Base-by-base conservation (phyloP, 192 early-diverging fungal genomes). In the Chytriomyces confervae region DNA sequence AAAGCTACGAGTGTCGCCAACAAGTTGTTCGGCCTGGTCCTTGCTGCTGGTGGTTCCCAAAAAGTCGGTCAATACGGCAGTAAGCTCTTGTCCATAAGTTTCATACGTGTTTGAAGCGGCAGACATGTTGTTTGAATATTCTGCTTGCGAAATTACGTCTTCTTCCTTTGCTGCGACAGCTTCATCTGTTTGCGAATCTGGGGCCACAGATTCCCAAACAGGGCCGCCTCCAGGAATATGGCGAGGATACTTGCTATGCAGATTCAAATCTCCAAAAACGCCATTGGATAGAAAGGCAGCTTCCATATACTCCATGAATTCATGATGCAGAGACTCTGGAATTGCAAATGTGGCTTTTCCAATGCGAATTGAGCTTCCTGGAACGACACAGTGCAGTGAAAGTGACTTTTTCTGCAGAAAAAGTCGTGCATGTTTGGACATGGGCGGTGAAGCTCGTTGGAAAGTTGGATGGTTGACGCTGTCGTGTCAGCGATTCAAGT, bases 371-470 rank as follows among this genome's bases (percentile, higher is more conserved):
- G 72, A 61, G 13, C 16, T 23, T 7, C 72, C 72, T 23, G 72
- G 72, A 18, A 74, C 72, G 45, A 74, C n/a, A 24, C 72, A 74
- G 8, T 46, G 61, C n/a, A 74, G 24, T 5, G 72, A 61, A 23
- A 74, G 43, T 1, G 45, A 50, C 45, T 63, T 61, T 16, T 27
- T 46, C 46, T 74, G 72, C 10, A 74, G 61, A 45, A 74, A 74
- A 10, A 74, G 45, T 13, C 72, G 72, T 4, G 72, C 72, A 46
- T 74, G 72, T 62, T 74, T 74, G 29, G 72, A 74, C 72, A 74
- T 74, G 18, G 72, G 72, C 6, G 72, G 72, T n/a, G 72, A 50
- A 44, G 72, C 72, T 18, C 72, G 72, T 62, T 74, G 72, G 72
- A 74, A 74, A 1, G 72, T 74, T 43, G 44, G 45, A 61, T 74